A percentile compares a stretch with the other conserved stretches of the same genome.
phyloP scores from a whole-genome alignment of 1,139 yeast genomes.

The Magnusiomyces sp. region DNA sequence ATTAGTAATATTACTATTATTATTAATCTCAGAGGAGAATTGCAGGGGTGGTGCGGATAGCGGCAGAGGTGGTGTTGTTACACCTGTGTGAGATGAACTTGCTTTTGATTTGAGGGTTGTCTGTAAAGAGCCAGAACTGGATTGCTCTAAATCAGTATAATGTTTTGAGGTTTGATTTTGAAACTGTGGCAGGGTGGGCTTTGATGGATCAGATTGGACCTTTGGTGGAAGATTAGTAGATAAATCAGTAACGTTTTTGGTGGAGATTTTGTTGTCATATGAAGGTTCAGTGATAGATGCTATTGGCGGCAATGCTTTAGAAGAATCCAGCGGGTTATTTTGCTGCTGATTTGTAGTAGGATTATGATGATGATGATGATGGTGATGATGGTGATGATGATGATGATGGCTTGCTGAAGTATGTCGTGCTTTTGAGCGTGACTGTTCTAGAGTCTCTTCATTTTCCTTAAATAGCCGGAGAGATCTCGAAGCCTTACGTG shows the following conservation, averaged over 20 bases:
- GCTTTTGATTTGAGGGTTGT: too few species aligned
- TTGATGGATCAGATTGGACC: too few species aligned
- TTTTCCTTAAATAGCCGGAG: slow-evolving; percentile 39
- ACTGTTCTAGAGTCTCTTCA: slow-evolving; percentile 18
- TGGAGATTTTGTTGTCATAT: not conserved
- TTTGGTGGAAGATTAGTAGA: not conserved
- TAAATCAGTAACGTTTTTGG: not conserved
- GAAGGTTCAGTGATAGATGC: slow-evolving; percentile 1
- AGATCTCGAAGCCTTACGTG: slow-evolving; percentile 49
- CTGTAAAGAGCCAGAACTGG: too few species aligned
- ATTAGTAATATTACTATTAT: not conserved
- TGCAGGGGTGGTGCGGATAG: slow-evolving; percentile 2
- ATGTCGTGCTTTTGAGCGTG: slow-evolving; percentile 7
- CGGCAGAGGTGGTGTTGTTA: not conserved
- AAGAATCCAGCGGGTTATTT: not conserved
- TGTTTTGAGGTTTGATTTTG: too few species aligned
- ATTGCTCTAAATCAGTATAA: too few species aligned
- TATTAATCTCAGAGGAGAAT: not conserved
- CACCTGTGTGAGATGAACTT: not conserved
- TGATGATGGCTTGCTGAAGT: slow-evolving; percentile 5
- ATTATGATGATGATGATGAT: not conserved
- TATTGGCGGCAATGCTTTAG: not conserved
- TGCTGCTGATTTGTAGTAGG: too few species aligned
- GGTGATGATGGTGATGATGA: slow-evolving; percentile 3
- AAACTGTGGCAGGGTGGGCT: not conserved